Evolutionary conservation across 805 yeast species (phyloP).

Genomic region (Candida sanyiensis): DNA sequence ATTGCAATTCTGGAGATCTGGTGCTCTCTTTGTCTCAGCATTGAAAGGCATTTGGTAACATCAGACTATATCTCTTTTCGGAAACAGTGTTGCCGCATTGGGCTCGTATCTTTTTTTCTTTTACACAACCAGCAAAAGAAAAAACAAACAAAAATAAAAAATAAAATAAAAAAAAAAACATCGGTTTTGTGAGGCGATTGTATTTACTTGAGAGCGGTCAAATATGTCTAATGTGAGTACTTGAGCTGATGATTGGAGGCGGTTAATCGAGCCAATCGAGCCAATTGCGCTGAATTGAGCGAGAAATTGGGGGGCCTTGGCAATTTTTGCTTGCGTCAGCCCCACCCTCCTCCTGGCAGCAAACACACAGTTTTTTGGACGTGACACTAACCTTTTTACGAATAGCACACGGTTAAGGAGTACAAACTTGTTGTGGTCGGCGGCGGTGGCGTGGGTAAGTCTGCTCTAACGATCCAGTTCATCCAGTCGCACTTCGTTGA

Average conservation of each 20-base stretch:
- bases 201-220: neutral
- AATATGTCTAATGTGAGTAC: neutral
- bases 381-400: too few relatives aligned
- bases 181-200: neutral
- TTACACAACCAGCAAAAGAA: too few relatives aligned
- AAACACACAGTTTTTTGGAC: too few relatives aligned
- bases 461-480: slow-evolving; percentile 91
- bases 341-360: neutral
- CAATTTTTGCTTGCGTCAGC: too few relatives aligned
- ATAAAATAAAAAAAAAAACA: neutral
- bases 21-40: too few relatives aligned
- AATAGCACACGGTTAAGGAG: slow-evolving; percentile 52
- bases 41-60: too few relatives aligned
- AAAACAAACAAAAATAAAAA: neutral
- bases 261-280: too few relatives aligned
- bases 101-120: neutral
- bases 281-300: too few relatives aligned
- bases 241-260: neutral
- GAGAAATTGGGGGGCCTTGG: too few relatives aligned
- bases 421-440: slow-evolving; percentile 95
- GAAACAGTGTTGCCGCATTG: too few relatives aligned
- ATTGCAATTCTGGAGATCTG: too few relatives aligned
- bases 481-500: slow-evolving; percentile 94
- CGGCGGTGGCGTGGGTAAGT: slow-evolving; percentile 98
- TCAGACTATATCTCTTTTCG: too few relatives aligned